Conservation (phyloP, 164 flowering plant species). For the Magnolia kwangsiensis region DNA sequence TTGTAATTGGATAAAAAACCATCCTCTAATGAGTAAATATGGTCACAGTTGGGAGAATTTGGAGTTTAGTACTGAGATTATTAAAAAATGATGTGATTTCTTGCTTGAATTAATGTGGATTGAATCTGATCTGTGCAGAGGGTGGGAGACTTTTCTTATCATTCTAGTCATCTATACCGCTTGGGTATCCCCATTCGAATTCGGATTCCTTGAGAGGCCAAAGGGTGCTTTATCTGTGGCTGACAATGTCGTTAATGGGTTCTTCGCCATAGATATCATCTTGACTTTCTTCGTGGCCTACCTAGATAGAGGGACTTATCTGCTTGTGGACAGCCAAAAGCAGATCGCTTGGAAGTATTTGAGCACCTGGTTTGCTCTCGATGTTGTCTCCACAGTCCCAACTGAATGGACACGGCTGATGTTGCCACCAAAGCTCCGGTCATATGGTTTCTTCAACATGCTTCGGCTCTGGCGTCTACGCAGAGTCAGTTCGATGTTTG, state of each 20-base stretch:
- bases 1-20: not conserved
- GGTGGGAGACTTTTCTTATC: conserved; percentile 73
- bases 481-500: conserved; percentile 80
- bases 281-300: conserved; percentile 90
- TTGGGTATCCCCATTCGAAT: conserved; percentile 94
- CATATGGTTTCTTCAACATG: conserved; percentile 85
- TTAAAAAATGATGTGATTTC: not conserved
- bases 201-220: conserved; percentile 68
- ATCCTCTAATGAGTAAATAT: too few relatives aligned
- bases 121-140: conserved; percentile 30
- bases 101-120: conserved; percentile 7
- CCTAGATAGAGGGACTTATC: conserved; percentile 61
- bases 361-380: conserved; percentile 67
- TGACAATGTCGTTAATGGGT: conserved; percentile 87
- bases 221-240: conserved; percentile 39
- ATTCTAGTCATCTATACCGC: conserved; percentile 76
- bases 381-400: conserved; percentile 85
- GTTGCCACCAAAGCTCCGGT: conserved; percentile 36
- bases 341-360: conserved; percentile 73
- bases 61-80: not conserved
- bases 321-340: conserved; percentile 59
- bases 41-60: too few relatives aligned
- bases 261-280: conserved; percentile 79
- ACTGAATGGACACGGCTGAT: conserved; percentile 62
- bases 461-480: conserved; percentile 98